These are phyloP conservation scores for Amylostereum chailletii DNA, from an alignment of 1,284 basidiomycete genomes.

Conservation along the genomic window DNA sequence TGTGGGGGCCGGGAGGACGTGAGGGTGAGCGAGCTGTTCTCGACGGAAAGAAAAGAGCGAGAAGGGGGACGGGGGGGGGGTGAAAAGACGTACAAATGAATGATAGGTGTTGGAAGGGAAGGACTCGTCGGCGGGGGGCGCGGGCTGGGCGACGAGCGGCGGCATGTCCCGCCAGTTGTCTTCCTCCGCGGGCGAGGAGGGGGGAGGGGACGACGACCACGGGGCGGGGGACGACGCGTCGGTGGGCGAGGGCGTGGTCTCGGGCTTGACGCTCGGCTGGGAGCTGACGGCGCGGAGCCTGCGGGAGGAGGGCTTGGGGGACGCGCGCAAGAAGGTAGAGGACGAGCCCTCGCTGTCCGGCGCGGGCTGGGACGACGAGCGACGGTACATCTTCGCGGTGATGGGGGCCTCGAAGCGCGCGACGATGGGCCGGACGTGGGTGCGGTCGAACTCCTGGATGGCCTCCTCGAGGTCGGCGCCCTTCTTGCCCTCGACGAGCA, in stretches of 20 bases:
- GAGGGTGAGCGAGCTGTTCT: too few relatives aligned
- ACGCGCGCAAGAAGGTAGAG: constrained; percentile 16
- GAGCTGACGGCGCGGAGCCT: constrained; percentile 25
- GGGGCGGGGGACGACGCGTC: constrained; percentile 14
- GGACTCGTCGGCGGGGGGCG: constrained; percentile 12
- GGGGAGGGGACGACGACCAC: constrained; percentile 13
- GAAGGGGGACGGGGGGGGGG: neutral
- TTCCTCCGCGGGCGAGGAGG: constrained; percentile 2
- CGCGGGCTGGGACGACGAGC: constrained; percentile 39
- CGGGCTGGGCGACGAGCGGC: constrained; percentile 13
- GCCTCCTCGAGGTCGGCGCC: constrained; percentile 61
- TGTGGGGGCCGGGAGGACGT: constrained; percentile 5
- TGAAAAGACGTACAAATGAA: constrained; percentile 36
- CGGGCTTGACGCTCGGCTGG: constrained; percentile 17
- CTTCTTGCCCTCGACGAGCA: constrained; percentile 67
- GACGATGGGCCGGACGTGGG: constrained; percentile 54
- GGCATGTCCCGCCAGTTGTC: constrained; percentile 9
- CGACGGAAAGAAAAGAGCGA: neutral
- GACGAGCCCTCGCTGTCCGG: constrained; percentile 23
- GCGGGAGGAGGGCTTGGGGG: constrained; percentile 12
- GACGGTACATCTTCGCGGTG: constrained; percentile 50
- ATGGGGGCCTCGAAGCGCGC: constrained; percentile 67
- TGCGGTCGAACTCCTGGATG: constrained; percentile 64
- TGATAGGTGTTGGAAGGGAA: constrained; percentile 18
- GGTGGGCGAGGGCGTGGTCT: constrained; percentile 10